These are phyloP conservation scores for Aspergillus puulaauensis DNA, from an alignment of 2,329 filamentous ascomycete genomes.

Conservation along the genomic window DNA sequence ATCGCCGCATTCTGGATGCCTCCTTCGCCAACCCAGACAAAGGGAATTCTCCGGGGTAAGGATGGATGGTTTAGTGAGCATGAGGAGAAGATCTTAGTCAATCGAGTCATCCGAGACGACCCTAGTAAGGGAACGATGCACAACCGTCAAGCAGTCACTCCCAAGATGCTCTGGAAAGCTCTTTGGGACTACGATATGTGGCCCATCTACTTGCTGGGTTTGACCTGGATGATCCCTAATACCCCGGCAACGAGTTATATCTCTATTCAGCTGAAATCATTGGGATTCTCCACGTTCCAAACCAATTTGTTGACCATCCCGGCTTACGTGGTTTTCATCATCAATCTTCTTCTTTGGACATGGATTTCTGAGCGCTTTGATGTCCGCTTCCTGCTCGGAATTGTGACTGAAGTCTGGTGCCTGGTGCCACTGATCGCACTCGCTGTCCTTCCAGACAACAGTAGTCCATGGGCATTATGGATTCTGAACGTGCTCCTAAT, in stretches of 20 bases:
- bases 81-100: constrained; percentile 70
- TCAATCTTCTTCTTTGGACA: constrained; percentile 56
- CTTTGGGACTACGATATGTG: constrained; percentile 59
- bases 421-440: constrained; percentile 54
- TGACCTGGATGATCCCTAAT: constrained; percentile 44
- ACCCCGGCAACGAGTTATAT: constrained; percentile 38
- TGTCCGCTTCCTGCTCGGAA: constrained; percentile 54
- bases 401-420: constrained; percentile 54
- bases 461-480: constrained; percentile 55
- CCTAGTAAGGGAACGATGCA: constrained; percentile 62
- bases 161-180: constrained; percentile 50
- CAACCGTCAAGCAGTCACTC: constrained; percentile 55
- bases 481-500: constrained; percentile 53
- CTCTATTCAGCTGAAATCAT: constrained; percentile 47
- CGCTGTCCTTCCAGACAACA: constrained; percentile 48
- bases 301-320: constrained; percentile 65
- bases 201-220: constrained; percentile 53
- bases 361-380: constrained; percentile 57
- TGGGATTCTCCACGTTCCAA: constrained; percentile 60
- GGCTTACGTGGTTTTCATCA: constrained; percentile 56
- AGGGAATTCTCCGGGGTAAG: constrained; percentile 59
- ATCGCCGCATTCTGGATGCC: constrained; percentile 62
- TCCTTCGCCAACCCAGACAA: constrained; percentile 65
- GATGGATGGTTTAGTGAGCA: constrained; percentile 66
- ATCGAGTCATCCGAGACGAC: constrained; percentile 58